Base-by-base conservation (phyloP, 2,329 filamentous ascomycete genomes). In the Pestalotiopsis sp. region DNA sequence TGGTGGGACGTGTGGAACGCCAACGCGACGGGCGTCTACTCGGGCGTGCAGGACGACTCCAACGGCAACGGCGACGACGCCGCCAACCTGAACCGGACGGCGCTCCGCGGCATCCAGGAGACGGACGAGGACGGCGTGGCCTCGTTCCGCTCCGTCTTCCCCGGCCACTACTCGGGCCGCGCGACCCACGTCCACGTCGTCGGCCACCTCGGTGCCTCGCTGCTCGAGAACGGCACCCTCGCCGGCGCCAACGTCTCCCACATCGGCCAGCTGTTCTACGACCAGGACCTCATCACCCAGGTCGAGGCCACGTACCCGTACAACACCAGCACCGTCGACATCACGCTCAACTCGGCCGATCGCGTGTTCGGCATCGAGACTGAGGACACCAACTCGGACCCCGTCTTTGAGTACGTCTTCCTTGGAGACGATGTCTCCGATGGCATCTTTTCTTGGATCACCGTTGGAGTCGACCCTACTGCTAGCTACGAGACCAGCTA, bases 211-310 rank as follows among this genome's bases (percentile, higher is more conserved):
- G 78, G 81, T 70, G 80, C 78, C 17, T 80, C 77, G 1, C 69
- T 76, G 27, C 70, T 74, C 41, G 57, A 75, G 20, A 85, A 85
- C 75, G 72, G 85, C 74, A 86, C 85, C 67, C 86, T 87, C 20
- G 62, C 66, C 7, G 66, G 66, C 71, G 77, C 79, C 52, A 85
- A 83, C 69, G 81, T 83, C 14, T 82, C 79, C 64, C 89, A 92
- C 78, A 84, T 91, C 56, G 90, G 90, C n/a, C 90, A 92, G 76
- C 75, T 90, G 65, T 92, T 89, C 83, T 89, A 90, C 76, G 88
- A 91, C 76, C 85, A 91, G 75, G 81, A 82, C 70, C 84, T 92
- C 9, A 84, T 89, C 71, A 73, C 74, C 25, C 71, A 41, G 12
- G 66, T 67, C n/a, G 66, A 67, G 58, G 36, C 39, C 4, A 67